Evolutionary conservation across 371 early-diverging fungal species (phyloP).

Genomic region (Thermomucor indicae-seudaticae): DNA sequence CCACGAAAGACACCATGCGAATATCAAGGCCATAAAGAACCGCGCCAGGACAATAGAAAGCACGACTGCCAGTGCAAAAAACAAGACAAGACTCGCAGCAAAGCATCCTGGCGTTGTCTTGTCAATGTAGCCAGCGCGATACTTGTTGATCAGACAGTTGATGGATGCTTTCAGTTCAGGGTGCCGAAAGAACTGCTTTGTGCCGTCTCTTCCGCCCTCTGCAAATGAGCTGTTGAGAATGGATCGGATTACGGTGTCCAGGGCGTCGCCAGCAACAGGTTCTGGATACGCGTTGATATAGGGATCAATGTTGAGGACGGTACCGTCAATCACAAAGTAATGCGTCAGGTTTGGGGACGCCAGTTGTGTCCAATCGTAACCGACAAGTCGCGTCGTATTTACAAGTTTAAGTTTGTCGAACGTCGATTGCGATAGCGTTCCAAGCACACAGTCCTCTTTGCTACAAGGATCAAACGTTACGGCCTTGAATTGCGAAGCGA

Average conservation of each 20-base stretch:
- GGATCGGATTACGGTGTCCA: constrained; percentile 52
- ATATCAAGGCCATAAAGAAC: constrained; percentile 81
- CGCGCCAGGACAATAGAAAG: constrained; percentile 65
- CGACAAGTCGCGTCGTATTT: constrained; percentile 41
- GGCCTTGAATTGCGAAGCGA: constrained; percentile 31
- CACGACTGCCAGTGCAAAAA: constrained; percentile 62
- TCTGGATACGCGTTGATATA: constrained; percentile 43
- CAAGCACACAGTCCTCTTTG: constrained; percentile 25
- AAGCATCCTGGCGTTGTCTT: constrained; percentile 86
- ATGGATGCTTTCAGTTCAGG: constrained; percentile 43
- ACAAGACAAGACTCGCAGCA: constrained; percentile 70
- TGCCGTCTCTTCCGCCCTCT: constrained; percentile 61
- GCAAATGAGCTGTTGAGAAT: constrained; percentile 28
- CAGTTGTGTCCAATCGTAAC: constrained; percentile 65
- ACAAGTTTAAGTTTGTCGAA: constrained; percentile 11
- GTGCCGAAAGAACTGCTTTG: constrained; percentile 56
- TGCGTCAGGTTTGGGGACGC: constrained; percentile 24
- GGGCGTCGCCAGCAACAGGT: constrained; percentile 33
- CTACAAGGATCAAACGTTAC: constrained; percentile 35
- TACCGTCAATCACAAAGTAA: constrained; percentile 64
- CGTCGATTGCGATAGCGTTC: constrained; percentile 9
- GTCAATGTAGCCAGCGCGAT: constrained; percentile 74
- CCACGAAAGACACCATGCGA: constrained; percentile 79
- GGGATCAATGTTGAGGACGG: constrained; percentile 59
- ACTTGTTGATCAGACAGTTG: constrained; percentile 60